Evolutionary conservation across 306 rosid species (phyloP).

Genomic region (Corylus americana): DNA sequence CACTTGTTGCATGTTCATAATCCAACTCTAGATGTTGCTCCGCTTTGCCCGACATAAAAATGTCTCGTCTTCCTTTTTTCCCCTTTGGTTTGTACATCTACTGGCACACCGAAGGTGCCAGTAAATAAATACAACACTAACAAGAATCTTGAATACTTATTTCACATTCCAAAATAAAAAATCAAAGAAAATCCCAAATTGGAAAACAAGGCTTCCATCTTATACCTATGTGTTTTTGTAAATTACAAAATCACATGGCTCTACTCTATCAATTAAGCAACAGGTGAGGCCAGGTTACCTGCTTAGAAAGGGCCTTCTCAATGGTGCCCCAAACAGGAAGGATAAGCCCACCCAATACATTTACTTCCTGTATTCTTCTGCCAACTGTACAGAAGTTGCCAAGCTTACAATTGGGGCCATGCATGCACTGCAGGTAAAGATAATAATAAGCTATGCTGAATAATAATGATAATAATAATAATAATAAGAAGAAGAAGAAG

Average conservation of each 20-base stretch:
- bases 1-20: neutral
- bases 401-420: conserved; percentile 94
- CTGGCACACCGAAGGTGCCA: neutral
- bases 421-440: conserved; percentile 85
- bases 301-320: conserved; percentile 94
- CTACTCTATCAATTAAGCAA: neutral
- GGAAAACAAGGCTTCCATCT: neutral
- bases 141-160: neutral
- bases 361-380: conserved; percentile 95
- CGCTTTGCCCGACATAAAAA: neutral
- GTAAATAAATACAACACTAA: neutral
- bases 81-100: no score
- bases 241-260: conserved; percentile 8
- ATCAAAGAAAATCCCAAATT: neutral
- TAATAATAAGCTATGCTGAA: conserved; percentile 19
- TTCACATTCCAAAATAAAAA: neutral
- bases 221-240: neutral
- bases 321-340: conserved; percentile 97
- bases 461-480: neutral
- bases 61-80: neutral
- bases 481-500: no score
- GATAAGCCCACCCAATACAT: conserved; percentile 92
- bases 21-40: neutral
- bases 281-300: conserved; percentile 49
- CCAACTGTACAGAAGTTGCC: conserved; percentile 90